These are phyloP conservation scores for Mycena amicta DNA, from an alignment of 768 basidiomycete genomes.

Conservation along the genomic window DNA sequence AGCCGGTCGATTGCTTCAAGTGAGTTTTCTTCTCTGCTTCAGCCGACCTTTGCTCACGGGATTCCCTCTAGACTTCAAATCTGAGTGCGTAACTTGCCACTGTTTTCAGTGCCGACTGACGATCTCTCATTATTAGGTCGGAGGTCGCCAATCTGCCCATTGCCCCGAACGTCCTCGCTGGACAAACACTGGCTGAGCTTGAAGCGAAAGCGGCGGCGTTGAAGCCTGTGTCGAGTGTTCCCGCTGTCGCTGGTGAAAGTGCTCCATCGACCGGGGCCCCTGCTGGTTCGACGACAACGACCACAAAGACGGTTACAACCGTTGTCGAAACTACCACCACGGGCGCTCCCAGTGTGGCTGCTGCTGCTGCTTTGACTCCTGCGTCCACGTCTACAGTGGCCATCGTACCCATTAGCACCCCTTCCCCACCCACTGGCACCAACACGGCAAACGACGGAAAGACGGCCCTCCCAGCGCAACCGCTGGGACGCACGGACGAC, in stretches of 20 bases:
- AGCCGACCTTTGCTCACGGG: no score
- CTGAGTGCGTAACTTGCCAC: conserved; percentile 17
- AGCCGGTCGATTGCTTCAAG: conserved; percentile 26
- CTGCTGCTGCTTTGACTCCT: background rate
- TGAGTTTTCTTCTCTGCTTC: conserved; percentile 2
- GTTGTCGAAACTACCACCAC: conserved; percentile 1
- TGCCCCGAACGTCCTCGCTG: conserved; percentile 23
- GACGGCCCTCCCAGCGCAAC: background rate
- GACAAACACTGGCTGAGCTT: conserved; percentile 25
- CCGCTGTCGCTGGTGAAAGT: no score
- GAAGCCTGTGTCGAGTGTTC: background rate
- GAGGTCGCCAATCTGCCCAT: conserved; percentile 20
- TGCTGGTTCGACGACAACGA: conserved; percentile 4
- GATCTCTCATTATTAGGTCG: background rate
- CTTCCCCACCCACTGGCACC: background rate
- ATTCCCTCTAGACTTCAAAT: conserved; percentile 21
- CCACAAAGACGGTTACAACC: conserved; percentile 9
- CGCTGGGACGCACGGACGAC: background rate
- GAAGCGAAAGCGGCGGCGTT: conserved; percentile 20
- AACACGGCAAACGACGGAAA: background rate
- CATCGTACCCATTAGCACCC: background rate
- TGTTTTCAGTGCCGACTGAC: background rate
- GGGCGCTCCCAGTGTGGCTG: background rate
- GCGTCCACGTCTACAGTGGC: no score
- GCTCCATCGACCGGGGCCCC: no score